Base-by-base conservation (phyloP, 2,329 filamentous ascomycete genomes). In the Monilinia polystroma region DNA sequence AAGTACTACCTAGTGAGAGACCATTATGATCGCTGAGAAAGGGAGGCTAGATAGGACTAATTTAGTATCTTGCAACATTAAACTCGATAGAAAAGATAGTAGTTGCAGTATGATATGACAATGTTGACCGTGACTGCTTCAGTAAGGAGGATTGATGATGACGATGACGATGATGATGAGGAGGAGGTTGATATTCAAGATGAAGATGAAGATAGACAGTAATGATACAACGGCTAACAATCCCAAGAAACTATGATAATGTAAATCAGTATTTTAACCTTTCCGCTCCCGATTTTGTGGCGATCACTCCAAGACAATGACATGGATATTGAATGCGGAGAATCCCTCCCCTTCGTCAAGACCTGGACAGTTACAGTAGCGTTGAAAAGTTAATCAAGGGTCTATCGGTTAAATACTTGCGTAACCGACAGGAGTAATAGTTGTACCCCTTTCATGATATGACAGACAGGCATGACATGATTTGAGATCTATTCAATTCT, bases 281-380 rank as follows among this genome's bases (percentile, higher is more conserved):
- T 49, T 47, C 45, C 18, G 20, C 18, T 47, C 45, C 45, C 41
- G 26, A 35, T 49, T 47, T 47, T n/a, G 43, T 60, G 57, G 26
- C 43, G 43, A 59, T 59, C 57, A 49, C 47, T 59, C 53, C 35
- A 35, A 7, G 26, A n/a, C 38, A 14, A 6, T 16, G 41, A 47
- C 57, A 59, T 49, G 57, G 57, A 35, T 49, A 14, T n/a, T 23
- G 47, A 23, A 60, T 60, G 58, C 45, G 58, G 58, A 60, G 58
- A 60, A 60, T 60, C 58, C 58, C 58, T 51, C 45, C 57, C 58
- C 32, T 49, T 11, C 38, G 10, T 41, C 11, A 35, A 35, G 32
- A 35, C 32, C 32, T 35, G 32, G 32, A 35, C 7, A 35, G 32
- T 35, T 35, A 35, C 32, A 35, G 32, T 35, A 35, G 3, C 32